A percentile compares a stretch with the other conserved stretches of the same genome.
phyloP scores from a whole-genome alignment of 2,329 filamentous ascomycete genomes.

The Colletotrichum siamense region DNA sequence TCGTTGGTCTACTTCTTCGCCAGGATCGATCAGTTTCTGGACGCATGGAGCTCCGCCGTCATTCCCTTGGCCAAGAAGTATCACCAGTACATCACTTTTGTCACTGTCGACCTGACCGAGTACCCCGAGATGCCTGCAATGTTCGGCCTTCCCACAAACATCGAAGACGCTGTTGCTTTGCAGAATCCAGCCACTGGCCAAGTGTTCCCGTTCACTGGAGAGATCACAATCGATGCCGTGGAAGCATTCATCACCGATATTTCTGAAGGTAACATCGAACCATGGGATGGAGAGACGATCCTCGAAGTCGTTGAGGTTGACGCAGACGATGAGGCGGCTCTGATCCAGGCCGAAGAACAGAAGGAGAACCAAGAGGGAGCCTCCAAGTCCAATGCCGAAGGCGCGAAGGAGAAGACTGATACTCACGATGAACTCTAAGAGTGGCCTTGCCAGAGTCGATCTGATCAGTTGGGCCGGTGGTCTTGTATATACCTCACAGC shows the following conservation, averaged over 20 bases:
- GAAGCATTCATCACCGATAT: slow-evolving; percentile 51
- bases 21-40: slow-evolving; percentile 30
- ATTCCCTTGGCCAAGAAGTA: slow-evolving; percentile 46
- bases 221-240: slow-evolving; percentile 38
- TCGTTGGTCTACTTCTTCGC: slow-evolving; percentile 41
- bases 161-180: slow-evolving; percentile 41
- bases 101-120: slow-evolving; percentile 50
- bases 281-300: slow-evolving; percentile 37
- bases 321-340: neutral
- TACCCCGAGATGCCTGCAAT: slow-evolving; percentile 48
- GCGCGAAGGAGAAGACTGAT: neutral
- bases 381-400: neutral
- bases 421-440: slow-evolving; percentile 8
- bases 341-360: neutral
- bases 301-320: slow-evolving; percentile 6
- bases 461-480: neutral
- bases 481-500: neutral
- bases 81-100: slow-evolving; percentile 52
- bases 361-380: neutral
- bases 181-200: slow-evolving; percentile 50
- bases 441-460: neutral
- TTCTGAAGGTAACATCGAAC: slow-evolving; percentile 43
- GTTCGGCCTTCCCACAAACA: slow-evolving; percentile 39
- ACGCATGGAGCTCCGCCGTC: slow-evolving; percentile 40
- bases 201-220: slow-evolving; percentile 40